Percentiles rank a stretch among this genome's conserved stretches.
phyloP scores from a whole-genome alignment of 2,329 filamentous ascomycete genomes.

The Cercospora janseana region DNA sequence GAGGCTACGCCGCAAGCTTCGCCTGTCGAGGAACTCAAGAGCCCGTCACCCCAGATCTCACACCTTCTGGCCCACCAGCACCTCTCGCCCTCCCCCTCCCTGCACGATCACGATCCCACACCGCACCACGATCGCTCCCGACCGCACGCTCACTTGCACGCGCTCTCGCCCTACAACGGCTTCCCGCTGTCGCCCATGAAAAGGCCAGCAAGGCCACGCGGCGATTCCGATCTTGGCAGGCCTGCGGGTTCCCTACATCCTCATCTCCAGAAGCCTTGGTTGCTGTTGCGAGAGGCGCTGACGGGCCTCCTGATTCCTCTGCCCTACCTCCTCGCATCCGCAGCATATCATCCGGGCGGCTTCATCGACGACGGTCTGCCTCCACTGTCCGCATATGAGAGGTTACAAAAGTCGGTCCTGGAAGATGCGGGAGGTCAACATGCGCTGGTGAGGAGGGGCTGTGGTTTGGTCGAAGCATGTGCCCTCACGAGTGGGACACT shows the following conservation, averaged over 20 bases:
- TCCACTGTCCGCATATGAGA: slow-evolving; percentile 35
- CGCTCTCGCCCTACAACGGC: slow-evolving; percentile 5
- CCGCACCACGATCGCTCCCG: slow-evolving; percentile 21
- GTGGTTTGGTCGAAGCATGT: slow-evolving; percentile 45
- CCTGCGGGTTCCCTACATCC: slow-evolving; percentile 31
- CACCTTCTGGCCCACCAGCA: slow-evolving; percentile 27
- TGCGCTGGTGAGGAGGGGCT: slow-evolving; percentile 18
- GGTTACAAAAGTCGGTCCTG: slow-evolving; percentile 31
- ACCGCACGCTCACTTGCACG: slow-evolving; percentile 31
- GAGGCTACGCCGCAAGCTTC: slow-evolving; percentile 33
- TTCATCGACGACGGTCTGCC: slow-evolving; percentile 29
- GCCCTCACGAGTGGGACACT: slow-evolving; percentile 49
- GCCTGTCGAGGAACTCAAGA: slow-evolving; percentile 20
- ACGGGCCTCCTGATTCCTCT: slow-evolving; percentile 52
- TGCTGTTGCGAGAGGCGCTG: slow-evolving; percentile 48
- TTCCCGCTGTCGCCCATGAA: slow-evolving; percentile 30
- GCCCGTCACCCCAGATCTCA: slow-evolving; percentile 5
- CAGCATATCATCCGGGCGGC: slow-evolving; percentile 43
- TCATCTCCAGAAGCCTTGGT: slow-evolving; percentile 29
- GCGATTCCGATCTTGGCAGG: slow-evolving; percentile 48
- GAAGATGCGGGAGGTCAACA: slow-evolving; percentile 14
- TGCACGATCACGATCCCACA: slow-evolving; percentile 11
- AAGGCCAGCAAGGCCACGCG: slow-evolving; percentile 39
- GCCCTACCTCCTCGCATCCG: slow-evolving; percentile 49
- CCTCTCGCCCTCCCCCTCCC: slow-evolving; percentile 12